Evolutionary conservation across 352 stramenopile species (phyloP), one percentile per base, ranked within the genome.

Genomic region (Pythium insidiosum): DNA sequence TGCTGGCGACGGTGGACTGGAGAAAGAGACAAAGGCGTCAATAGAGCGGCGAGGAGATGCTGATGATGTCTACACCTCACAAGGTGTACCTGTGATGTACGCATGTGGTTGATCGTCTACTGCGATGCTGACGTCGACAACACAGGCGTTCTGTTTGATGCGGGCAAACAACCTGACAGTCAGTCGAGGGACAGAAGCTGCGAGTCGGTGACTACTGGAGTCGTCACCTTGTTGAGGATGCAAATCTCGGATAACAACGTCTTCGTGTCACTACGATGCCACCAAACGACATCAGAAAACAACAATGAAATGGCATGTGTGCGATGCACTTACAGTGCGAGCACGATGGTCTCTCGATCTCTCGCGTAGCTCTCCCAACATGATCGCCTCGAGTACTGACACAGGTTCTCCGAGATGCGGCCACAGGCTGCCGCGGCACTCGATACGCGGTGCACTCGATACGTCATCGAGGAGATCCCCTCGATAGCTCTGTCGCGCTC

Each of bases 191-290:
- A n/a, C n/a, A n/a, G n/a, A n/a, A n/a, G n/a, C n/a, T n/a, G n/a
- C n/a, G n/a, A n/a, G n/a, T n/a, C n/a, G n/a, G n/a, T n/a, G n/a
- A n/a, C n/a, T n/a, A n/a, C n/a, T n/a, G n/a, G n/a, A n/a, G n/a
- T n/a, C n/a, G n/a, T n/a, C 12, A 76, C 74, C 62, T 86, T 86
- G 57, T 88, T 88, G 18, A 86, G 49, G 25, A 88, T 66, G 22
- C 71, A 64, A n/a, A 88, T 54, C 49, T 88, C 73, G 0, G 73
- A 76, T 40, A 88, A 26, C 38, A 88, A 43, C 37, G 76, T 75
- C 61, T 88, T 88, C 5, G 50, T 46, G 11, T 76, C 64, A 4
- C 75, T 88, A 30, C 37, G 30, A 18, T 18, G 9, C 41, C 11
- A 20, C 6, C n/a, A 20, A 13, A 24, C 0, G 5, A 36, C 0